Evolutionary conservation across 768 basidiomycete genomes (phyloP).

Genomic region (Leucogyrophana mollusca): DNA sequence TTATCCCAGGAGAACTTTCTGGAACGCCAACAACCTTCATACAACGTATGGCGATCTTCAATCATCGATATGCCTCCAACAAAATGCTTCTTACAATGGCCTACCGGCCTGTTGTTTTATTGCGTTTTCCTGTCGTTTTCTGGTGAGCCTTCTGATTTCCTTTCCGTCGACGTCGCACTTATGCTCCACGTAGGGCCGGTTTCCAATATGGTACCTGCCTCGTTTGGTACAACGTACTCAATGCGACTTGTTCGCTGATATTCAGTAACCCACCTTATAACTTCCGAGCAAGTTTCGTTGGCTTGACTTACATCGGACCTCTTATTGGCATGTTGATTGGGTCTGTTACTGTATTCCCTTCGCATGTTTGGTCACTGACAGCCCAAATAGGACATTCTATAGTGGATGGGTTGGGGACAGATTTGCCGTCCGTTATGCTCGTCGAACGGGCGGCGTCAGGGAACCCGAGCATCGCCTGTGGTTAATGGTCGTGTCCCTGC

Average conservation of each 20-base stretch:
- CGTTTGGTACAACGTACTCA: constrained; percentile 23
- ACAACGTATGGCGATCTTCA: constrained; percentile 13
- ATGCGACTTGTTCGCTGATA: constrained; percentile 19
- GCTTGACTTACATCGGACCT: constrained; percentile 18
- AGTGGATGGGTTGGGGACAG: constrained; percentile 18
- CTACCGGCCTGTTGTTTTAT: constrained; percentile 15
- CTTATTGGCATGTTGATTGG: constrained; percentile 19
- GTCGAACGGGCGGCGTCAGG: constrained; percentile 12
- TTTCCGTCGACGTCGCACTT: not conserved
- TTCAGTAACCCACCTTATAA: constrained; percentile 18
- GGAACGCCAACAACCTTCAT: constrained; percentile 12
- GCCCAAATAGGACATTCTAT: constrained; percentile 11
- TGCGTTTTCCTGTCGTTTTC: constrained; percentile 20
- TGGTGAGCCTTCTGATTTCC: constrained; percentile 5
- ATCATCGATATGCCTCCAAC: constrained; percentile 16
- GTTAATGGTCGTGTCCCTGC: constrained; percentile 19
- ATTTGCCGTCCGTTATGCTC: constrained; percentile 19
- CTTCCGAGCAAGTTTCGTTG: constrained; percentile 19
- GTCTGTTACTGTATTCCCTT: constrained; percentile 2
- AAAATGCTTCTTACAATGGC: constrained; percentile 17
- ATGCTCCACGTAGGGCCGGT: constrained; percentile 11
- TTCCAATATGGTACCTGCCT: constrained; percentile 20
- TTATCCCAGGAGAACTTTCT: constrained; percentile 6
- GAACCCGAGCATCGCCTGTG: constrained; percentile 23
- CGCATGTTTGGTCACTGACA: not conserved